phyloP scores from a whole-genome alignment of 202 grass and related monocot species.

The Eragrostis tef region DNA sequence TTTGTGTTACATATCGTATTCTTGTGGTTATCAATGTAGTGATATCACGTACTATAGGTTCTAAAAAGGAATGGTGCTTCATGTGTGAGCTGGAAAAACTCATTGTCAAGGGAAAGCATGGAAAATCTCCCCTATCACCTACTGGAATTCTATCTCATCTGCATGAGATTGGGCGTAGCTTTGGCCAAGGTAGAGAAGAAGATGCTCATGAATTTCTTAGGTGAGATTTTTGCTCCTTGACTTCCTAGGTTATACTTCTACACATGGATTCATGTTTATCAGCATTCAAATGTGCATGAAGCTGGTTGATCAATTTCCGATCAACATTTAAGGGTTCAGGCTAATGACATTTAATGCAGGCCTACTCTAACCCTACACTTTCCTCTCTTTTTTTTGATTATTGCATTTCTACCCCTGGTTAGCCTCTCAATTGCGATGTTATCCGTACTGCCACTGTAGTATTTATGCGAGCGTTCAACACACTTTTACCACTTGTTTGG shows the following conservation, averaged over 20 bases:
- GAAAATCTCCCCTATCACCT: constrained; percentile 69
- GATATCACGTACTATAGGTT: constrained; percentile 59
- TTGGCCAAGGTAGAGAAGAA: constrained; percentile 65
- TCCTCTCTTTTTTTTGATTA: too few species aligned
- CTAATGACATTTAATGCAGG: not conserved
- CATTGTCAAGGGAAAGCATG: constrained; percentile 57
- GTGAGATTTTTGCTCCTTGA: constrained; percentile 46
- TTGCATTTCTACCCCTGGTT: too few species aligned
- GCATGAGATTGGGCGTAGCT: constrained; percentile 61
- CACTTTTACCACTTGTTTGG: too few species aligned
- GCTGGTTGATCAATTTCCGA: constrained; percentile 30
- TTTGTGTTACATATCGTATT: constrained; percentile 39
- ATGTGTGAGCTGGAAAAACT: constrained; percentile 85
- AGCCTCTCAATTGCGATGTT: too few species aligned
- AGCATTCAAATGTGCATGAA: constrained; percentile 30
- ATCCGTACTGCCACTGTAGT: too few species aligned
- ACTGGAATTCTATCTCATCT: constrained; percentile 74
- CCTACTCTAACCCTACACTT: too few species aligned
- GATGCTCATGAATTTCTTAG: constrained; percentile 98
- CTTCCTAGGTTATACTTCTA: constrained; percentile 18
- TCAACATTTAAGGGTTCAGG: not conserved
- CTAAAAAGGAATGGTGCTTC: constrained; percentile 82
- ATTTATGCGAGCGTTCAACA: too few species aligned
- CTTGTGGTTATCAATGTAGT: constrained; percentile 32
- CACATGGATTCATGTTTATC: constrained; percentile 27